Evolutionary conservation across 2,329 filamentous ascomycete genomes (phyloP), one percentile per base, ranked within the genome.

Genomic region (Penicillium occitanis): DNA sequence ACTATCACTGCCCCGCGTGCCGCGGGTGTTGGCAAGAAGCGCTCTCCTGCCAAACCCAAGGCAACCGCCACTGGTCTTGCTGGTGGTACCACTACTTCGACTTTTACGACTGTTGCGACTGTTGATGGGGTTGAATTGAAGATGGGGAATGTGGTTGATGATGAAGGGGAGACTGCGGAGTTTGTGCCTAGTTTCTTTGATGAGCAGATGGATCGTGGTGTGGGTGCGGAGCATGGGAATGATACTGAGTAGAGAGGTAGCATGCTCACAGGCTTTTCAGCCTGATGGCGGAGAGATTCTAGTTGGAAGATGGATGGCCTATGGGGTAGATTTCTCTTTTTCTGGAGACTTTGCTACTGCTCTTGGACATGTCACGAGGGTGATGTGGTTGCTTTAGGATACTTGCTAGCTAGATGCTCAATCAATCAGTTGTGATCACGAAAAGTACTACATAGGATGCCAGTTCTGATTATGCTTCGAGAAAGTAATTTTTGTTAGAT

Each of bases 21-120:
- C 14, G 28, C 40, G 1, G 62, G 62, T 30, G 51, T 64, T 33
- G 37, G 30, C 28, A 64, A 64, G 62, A 64, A 50, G 14, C 51
- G 51, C 4, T 35, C 57, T 46, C 62, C 46, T n/a, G 11, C 22
- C 42, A 44, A 35, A 22, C 22, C 22, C 37, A 64, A 48, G 25
- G 30, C 19, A 7, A 58, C 55, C 22, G 37, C 33, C 6, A 13
- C 2, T 40, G n/a, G n/a, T 11, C 17, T 35, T 37, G 19, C 28
- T 37, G 33, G 8, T 58, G 33, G 30, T 14, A 17, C 19, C 5
- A 37, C 37, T 46, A 46, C 37, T 13, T 17, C 40, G 22, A 22
- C 37, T 3, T 35, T 59, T 19, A 13, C 37, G 1, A 46, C 37
- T 7, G n/a, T 37, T 30, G 19, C n/a, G n/a, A 35, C 51, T 30